These are phyloP conservation scores for Phaeosphaeriaceae sp. DNA, from an alignment of 2,329 filamentous ascomycete species.

Conservation along the genomic window DNA sequence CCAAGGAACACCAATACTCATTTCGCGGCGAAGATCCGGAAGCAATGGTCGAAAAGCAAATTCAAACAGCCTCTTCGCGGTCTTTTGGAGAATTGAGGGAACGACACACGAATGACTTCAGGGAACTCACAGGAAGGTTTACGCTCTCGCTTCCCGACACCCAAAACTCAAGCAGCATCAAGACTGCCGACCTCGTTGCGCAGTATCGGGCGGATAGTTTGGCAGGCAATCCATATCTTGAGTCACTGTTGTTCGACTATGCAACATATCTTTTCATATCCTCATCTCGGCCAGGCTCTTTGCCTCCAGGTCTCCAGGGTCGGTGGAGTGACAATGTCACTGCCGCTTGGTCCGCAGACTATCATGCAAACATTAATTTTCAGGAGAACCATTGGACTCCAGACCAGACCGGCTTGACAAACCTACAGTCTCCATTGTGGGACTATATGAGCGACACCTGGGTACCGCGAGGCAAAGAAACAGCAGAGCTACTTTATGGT, in stretches of 20 bases:
- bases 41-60: conserved; percentile 44
- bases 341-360: conserved; percentile 61
- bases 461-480: conserved; percentile 60
- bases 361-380: conserved; percentile 65
- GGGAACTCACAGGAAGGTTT: conserved; percentile 50
- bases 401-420: conserved; percentile 59
- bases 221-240: conserved; percentile 58
- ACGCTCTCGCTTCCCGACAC: conserved; percentile 55
- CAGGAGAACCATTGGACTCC: conserved; percentile 68
- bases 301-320: conserved; percentile 65
- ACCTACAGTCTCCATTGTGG: conserved; percentile 57
- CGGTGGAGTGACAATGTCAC: conserved; percentile 58
- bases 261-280: conserved; percentile 62
- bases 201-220: conserved; percentile 33
- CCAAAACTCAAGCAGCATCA: conserved; percentile 47
- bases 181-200: conserved; percentile 46
- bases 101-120: conserved; percentile 53
- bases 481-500: conserved; percentile 61
- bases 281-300: conserved; percentile 56
- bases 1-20: conserved; percentile 51
- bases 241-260: conserved; percentile 61
- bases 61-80: conserved; percentile 44
- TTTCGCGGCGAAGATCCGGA: conserved; percentile 59
- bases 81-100: conserved; percentile 38
- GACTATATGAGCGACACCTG: conserved; percentile 62